A percentile compares a stretch with the other conserved stretches of the same genome.
These are phyloP conservation scores for Grifola frondosa DNA, from an alignment of 1,284 basidiomycete genomes.

Conservation along the genomic window DNA sequence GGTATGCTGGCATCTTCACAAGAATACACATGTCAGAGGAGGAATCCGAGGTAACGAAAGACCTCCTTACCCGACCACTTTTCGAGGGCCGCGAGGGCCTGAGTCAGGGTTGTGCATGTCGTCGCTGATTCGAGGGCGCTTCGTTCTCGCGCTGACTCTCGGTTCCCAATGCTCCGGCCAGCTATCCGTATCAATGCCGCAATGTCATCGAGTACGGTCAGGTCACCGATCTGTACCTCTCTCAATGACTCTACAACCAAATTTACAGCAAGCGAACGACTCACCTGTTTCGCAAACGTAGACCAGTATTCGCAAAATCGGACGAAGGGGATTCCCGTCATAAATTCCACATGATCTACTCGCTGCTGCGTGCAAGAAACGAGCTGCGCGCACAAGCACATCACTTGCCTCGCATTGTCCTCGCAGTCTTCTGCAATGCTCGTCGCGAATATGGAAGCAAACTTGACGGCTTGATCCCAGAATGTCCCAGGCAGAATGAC, in stretches of 20 bases:
- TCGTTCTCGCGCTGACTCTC: constrained; percentile 15
- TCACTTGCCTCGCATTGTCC: constrained; percentile 39
- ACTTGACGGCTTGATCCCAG: constrained; percentile 66
- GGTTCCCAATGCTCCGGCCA: constrained; percentile 8
- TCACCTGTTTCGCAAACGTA: constrained; percentile 33
- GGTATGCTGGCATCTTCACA: constrained; percentile 13
- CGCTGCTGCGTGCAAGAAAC: constrained; percentile 37
- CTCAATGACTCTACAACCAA: neutral
- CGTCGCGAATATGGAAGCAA: constrained; percentile 46
- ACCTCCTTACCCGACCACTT: constrained; percentile 22
- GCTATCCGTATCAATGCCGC: constrained; percentile 37
- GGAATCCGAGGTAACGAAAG: neutral
- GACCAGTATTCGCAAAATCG: constrained; percentile 60
- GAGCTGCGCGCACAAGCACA: constrained; percentile 42
- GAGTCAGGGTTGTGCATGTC: constrained; percentile 43
- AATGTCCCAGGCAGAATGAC: constrained; percentile 43
- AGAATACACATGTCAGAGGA: too few relatives aligned
- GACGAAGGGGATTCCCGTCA: constrained; percentile 51
- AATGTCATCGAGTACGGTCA: constrained; percentile 49
- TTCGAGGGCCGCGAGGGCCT: constrained; percentile 40
- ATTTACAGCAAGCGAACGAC: constrained; percentile 1
- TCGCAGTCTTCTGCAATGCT: constrained; percentile 13
- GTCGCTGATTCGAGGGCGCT: constrained; percentile 37
- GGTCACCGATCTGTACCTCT: constrained; percentile 47
- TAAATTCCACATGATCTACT: constrained; percentile 38